These are phyloP conservation scores for Coleophoma cylindrospora DNA, from an alignment of 2,329 filamentous ascomycete species.

Conservation along the genomic window DNA sequence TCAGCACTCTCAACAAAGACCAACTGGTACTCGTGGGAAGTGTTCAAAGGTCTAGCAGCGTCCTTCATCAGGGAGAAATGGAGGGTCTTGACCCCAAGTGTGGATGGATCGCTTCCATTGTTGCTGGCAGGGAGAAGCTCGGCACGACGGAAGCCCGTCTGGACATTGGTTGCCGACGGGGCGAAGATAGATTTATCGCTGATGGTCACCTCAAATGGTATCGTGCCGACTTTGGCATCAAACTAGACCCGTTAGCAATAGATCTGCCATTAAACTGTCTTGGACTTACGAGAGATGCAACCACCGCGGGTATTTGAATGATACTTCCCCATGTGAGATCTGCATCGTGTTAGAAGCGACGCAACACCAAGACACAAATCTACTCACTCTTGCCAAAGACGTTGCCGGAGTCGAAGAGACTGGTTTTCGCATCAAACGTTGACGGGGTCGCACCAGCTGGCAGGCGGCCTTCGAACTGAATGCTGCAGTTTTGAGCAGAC, in stretches of 20 bases:
- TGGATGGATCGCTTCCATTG: conserved; percentile 44
- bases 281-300: conserved; percentile 32
- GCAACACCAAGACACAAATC: neutral
- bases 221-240: conserved; percentile 8
- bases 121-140: conserved; percentile 48
- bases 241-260: conserved; percentile 4
- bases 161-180: conserved; percentile 40
- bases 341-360: conserved; percentile 9
- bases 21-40: conserved; percentile 56
- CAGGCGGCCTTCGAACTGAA: conserved; percentile 43
- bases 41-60: conserved; percentile 44
- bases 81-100: conserved; percentile 51
- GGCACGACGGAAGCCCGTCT: conserved; percentile 55
- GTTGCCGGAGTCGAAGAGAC: conserved; percentile 44
- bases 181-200: conserved; percentile 53
- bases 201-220: conserved; percentile 15
- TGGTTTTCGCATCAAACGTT: conserved; percentile 34
- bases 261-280: conserved; percentile 1
- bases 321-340: conserved; percentile 46
- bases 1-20: conserved; percentile 42
- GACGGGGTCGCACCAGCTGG: conserved; percentile 30
- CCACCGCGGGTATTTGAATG: conserved; percentile 39
- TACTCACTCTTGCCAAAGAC: conserved; percentile 42
- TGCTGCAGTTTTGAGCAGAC: conserved; percentile 27
- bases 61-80: conserved; percentile 57